phyloP scores from a whole-genome alignment of 768 basidiomycete species.

The Pleurotus eryngii region DNA sequence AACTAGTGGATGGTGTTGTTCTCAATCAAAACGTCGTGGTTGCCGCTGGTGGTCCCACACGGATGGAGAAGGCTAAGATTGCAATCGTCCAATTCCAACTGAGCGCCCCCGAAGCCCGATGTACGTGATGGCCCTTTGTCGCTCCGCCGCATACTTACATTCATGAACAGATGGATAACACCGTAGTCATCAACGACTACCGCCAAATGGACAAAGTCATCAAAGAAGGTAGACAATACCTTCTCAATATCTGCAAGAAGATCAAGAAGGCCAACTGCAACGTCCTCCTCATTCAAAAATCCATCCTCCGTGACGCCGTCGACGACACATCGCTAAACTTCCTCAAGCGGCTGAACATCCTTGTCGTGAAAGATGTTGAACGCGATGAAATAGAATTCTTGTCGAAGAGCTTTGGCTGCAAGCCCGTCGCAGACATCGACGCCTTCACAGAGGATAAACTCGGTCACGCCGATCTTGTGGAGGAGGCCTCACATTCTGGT shows the following conservation, averaged over 20 bases:
- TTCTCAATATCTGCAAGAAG: slow-evolving; percentile 97
- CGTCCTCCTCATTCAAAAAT: slow-evolving; percentile 98
- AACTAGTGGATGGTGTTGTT: slow-evolving; percentile 95
- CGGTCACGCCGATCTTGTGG: slow-evolving; percentile 92
- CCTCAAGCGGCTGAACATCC: slow-evolving; percentile 93
- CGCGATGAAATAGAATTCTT: slow-evolving; percentile 99
- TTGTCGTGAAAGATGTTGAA: slow-evolving; percentile 96
- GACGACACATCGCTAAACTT: slow-evolving; percentile 97
- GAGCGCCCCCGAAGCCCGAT: slow-evolving; percentile 93
- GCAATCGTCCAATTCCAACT: slow-evolving; percentile 98
- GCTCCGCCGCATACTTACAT: slow-evolving; percentile 12
- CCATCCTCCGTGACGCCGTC: slow-evolving; percentile 98
- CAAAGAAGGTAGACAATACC: slow-evolving; percentile 97
- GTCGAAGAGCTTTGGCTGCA: slow-evolving; percentile 90
- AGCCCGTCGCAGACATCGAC: slow-evolving; percentile 96
- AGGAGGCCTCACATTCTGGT: slow-evolving; percentile 78
- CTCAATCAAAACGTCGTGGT: slow-evolving; percentile 92
- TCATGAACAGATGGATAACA: slow-evolving; percentile 90
- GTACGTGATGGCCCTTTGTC: slow-evolving; percentile 34
- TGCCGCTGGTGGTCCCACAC: slow-evolving; percentile 87
- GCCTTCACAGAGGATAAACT: slow-evolving; percentile 98
- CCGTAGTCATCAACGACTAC: slow-evolving; percentile 98
- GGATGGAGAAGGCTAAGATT: slow-evolving; percentile 98
- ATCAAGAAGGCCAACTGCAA: slow-evolving; percentile 99
- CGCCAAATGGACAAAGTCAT: slow-evolving; percentile 99